Base-by-base conservation (phyloP, 345 rosid genomes). In the Eutrema yunnanense region DNA sequence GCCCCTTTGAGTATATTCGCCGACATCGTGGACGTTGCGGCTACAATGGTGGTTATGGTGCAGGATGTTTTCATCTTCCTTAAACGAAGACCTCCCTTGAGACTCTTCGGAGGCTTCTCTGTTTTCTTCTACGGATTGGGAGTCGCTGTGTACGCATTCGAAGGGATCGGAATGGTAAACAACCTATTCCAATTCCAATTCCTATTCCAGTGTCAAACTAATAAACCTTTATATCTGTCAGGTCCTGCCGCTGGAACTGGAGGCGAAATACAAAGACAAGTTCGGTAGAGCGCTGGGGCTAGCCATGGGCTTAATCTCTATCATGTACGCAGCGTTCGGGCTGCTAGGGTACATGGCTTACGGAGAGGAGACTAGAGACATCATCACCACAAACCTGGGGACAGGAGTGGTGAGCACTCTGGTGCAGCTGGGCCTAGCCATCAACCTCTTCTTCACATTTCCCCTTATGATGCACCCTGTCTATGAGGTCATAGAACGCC, bases 381-480 rank as follows among this genome's bases (percentile, higher is more conserved):
- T 89, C 42, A 81, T 89, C 81, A 89, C 96, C 6, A 86, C 88
- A 27, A 87, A 89, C 55, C 65, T 87, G 6, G 90, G 90, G n/a
- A 13, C 65, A 26, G 96, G 96, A 38, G n/a, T 83, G 49, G 43
- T 86, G 42, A 86, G 90, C 82, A 76, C 66, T 8, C 62, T 89
- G 61, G 92, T 89, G 63, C 81, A 78, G 81, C 58, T 86, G 16
- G 89, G 92, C 13, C 66, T 89, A 29, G 81, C 90, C 6, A 74
- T 87, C 65, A 89, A 89, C 79, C 80, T 89, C 52, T 89, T 89
- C 76, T 78, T 89, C 49, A 75, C 87, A 0, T 87, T 89, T 64
- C 96, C 96, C 2, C 64, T 89, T 73, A 87, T 89, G 96, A 89
- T 89, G 96, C 88, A 87, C 51, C 96, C 96, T 3, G 96, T 89